phyloP scores from a whole-genome alignment of 2,329 filamentous ascomycete species.

The Fusarium metavorans region DNA sequence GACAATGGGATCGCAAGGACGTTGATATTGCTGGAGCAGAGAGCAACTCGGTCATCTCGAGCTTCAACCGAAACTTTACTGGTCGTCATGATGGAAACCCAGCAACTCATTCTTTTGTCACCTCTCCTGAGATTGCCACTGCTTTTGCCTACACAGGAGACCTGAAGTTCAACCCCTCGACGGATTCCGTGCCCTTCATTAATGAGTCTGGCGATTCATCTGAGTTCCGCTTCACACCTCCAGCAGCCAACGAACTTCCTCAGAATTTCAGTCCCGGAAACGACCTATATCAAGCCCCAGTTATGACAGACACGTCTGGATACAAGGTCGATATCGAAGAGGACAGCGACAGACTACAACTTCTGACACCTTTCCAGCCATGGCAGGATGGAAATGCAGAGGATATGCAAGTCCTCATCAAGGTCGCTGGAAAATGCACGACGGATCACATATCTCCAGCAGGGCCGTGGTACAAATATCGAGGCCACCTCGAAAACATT shows the following conservation, averaged over 20 bases:
- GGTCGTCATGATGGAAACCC: slow-evolving; percentile 53
- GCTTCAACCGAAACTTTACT: slow-evolving; percentile 53
- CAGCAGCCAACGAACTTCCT: background rate
- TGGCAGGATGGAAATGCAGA: slow-evolving; percentile 44
- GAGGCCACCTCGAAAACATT: slow-evolving; percentile 54
- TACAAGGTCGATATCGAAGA: slow-evolving; percentile 42
- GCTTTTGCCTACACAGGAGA: background rate
- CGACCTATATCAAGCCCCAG: slow-evolving; percentile 43
- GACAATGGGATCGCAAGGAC: slow-evolving; percentile 51
- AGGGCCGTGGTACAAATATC: slow-evolving; percentile 54
- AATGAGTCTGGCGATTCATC: background rate
- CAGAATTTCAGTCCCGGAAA: slow-evolving; percentile 5
- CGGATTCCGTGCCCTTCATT: background rate
- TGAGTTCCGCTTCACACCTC: background rate
- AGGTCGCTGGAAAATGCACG: slow-evolving; percentile 53
- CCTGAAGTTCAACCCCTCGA: background rate
- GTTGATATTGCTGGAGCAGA: slow-evolving; percentile 42
- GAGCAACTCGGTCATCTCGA: slow-evolving; percentile 50
- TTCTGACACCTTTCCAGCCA: slow-evolving; percentile 37
- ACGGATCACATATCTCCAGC: slow-evolving; percentile 55
- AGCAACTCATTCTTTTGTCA: slow-evolving; percentile 59
- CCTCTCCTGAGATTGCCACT: background rate
- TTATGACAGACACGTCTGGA: slow-evolving; percentile 30
- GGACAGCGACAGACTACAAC: slow-evolving; percentile 47
- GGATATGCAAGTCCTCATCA: slow-evolving; percentile 44